Evolutionary conservation across 2,329 filamentous ascomycete species (phyloP), one percentile per base, ranked within the genome.

Genomic region (Blastomyces gilchristii): DNA sequence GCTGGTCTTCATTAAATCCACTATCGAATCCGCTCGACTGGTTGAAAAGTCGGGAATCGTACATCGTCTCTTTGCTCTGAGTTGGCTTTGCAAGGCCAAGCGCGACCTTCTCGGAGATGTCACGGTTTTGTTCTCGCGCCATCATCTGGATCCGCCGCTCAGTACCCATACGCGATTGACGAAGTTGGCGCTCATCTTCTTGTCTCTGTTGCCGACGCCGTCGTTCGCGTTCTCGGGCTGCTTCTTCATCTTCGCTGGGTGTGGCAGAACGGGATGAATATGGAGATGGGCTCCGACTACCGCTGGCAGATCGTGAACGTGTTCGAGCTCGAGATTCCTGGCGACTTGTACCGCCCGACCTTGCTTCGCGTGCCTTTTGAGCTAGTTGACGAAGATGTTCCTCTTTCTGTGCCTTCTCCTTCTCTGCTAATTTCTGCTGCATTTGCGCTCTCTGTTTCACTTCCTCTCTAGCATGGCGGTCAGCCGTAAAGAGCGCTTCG

Each of bases 1-100:
- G 86, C 72, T 99, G 94, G 75, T 99, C 94, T 75, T 99, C 94
- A 75, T 99, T 99, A 82, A 97, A 91, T 0, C 93, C 94, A 61
- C 87, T 84, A 69, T 91, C 88, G 73, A 99, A 95, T 0, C 94
- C 94, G 69, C 89, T 92, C 6, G 87, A 88, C 77, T 96, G 91
- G 77, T 97, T 97, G 78, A 99, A 99, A 39, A 99, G 78, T 50
- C 94, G 83, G 1, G 91, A 95, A 78, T 99, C 94, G 79, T 95
- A 99, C 94, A 97, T 97, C 31, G 89, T 87, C 75, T 99, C 94
- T 62, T 88, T 88, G 60, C 87, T 89, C 73, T 94, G 89, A 3
- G 94, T 97, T 2, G 94, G 94, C 76, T 97, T 99, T 6, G 94
- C 94, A 58, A 97, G 79, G 3, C 94, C 94, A 6, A 99, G 83